phyloP scores from a whole-genome alignment of 208 protist genomes.

The Wallacemonas rigidus region DNA sequence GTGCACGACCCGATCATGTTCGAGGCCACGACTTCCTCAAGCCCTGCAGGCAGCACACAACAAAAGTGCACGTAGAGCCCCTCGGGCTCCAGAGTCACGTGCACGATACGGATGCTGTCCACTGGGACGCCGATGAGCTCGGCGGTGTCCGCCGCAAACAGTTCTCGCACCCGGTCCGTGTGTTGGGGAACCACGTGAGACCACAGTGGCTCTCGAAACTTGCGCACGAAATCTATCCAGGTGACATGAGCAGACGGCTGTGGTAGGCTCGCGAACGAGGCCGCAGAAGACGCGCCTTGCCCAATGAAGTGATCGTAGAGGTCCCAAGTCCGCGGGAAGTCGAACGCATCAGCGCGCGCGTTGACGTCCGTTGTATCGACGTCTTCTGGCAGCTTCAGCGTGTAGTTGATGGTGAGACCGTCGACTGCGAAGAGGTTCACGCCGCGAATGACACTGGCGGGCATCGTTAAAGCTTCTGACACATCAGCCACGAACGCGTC shows the following conservation, averaged over 20 bases:
- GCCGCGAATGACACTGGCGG: constrained; percentile 7
- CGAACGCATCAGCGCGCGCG: constrained; percentile 1
- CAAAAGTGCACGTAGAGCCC: constrained; percentile 5
- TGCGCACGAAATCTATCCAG: constrained; percentile 5
- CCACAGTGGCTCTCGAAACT: neutral
- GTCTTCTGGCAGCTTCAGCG: constrained; percentile 1
- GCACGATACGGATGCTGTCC: neutral
- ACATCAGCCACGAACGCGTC: constrained; percentile 11
- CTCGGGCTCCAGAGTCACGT: neutral
- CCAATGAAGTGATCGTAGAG: constrained; percentile 5
- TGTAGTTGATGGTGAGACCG: constrained; percentile 15
- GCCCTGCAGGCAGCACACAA: neutral
- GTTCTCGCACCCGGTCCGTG: neutral
- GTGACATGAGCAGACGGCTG: neutral
- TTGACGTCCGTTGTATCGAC: neutral
- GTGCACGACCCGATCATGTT: neutral
- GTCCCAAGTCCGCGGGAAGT: constrained; percentile 10
- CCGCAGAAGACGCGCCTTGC: neutral
- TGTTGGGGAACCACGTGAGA: neutral
- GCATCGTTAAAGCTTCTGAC: neutral
- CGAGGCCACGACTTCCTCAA: neutral
- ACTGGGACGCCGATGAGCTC: neutral
- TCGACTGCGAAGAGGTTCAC: constrained; percentile 12
- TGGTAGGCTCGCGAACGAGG: neutral
- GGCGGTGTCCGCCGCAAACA: constrained; percentile 7